phyloP scores from a whole-genome alignment of 2,329 filamentous ascomycete genomes.

The Alternaria atra region DNA sequence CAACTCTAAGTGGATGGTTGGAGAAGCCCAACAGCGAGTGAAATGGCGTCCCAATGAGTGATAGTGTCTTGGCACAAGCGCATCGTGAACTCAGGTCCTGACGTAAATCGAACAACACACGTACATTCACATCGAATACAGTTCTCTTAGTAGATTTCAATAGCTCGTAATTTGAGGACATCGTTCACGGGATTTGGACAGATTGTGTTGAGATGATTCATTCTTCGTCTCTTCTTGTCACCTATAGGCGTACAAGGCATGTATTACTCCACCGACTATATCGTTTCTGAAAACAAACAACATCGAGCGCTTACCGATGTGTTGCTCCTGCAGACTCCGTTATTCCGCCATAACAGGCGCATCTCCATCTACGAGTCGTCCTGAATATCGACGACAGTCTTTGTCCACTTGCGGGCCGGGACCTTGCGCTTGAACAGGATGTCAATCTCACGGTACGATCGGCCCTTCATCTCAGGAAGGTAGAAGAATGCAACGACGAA shows the following conservation, averaged over 20 bases:
- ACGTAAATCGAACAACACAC: background rate
- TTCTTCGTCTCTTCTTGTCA: background rate
- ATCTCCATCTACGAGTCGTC: constrained; percentile 67
- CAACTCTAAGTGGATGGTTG: too few species aligned
- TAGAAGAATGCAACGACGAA: constrained; percentile 59
- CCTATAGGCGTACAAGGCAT: background rate
- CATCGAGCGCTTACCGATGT: background rate
- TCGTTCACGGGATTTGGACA: background rate
- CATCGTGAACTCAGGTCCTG: background rate
- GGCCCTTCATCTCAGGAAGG: constrained; percentile 65
- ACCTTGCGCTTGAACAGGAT: constrained; percentile 57
- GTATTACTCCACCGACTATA: background rate
- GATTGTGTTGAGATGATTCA: background rate
- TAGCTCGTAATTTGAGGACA: too few species aligned
- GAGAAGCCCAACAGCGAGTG: background rate
- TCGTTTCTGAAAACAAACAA: background rate
- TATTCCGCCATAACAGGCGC: background rate
- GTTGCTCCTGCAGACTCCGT: background rate
- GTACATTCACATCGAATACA: background rate
- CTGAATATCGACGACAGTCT: constrained; percentile 65
- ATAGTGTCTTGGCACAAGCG: background rate
- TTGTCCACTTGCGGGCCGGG: constrained; percentile 64
- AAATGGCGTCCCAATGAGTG: background rate
- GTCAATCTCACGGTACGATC: constrained; percentile 63
- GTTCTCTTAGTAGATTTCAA: accelerated